Base-by-base conservation (phyloP, 2,329 filamentous ascomycete genomes). In the Eutypa lata region DNA sequence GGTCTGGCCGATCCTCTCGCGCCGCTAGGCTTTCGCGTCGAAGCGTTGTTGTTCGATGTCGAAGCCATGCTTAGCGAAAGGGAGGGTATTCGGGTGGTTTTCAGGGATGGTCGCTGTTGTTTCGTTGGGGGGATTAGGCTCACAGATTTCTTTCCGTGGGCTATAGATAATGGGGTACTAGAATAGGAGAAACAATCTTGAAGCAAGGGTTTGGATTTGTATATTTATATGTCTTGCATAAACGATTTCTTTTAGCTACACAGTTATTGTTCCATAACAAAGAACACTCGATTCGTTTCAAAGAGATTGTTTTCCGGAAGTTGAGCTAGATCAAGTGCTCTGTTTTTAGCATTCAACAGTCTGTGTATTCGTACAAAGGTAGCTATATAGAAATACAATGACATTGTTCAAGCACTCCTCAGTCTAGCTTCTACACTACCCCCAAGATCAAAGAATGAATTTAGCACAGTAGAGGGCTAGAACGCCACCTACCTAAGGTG, bases 1-100 rank as follows among this genome's bases (percentile, higher is more conserved):
- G 31, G 11, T 14, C 33, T 35, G 10, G 45, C 33, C 19, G 44
- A n/a, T 42, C 31, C 33, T 14, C 33, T 38, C 48, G 50, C 44
- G 10, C 40, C 45, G 11, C 42, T 38, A n/a, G n/a, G 21, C 7
- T 51, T 24, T 37, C 33, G 48, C 3, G 47, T 38, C 38, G 48
- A 47, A 24, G 40, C 24, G 14, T 57, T 24, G 49, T 19, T 56
- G 50, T n/a, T 55, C 10, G 59, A 54, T 24, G 42, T 16, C 42
- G 42, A 45, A 45, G 42, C 21, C 42, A 45, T 45, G 21, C 5
- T 45, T 13, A 6, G 13, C n/a, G 42, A 10, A 24, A 13, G 42
- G 2, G 11, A 13, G 22, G 42, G 7, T 21, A 14, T 16, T 45
- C 21, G 10, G 22, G 7, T 45, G 3, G 18, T 45, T 24, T 24